Percentiles rank a stretch among this genome's conserved stretches.
phyloP scores from a whole-genome alignment of 1,284 basidiomycete species.

The Tilletiaria anomala region DNA sequence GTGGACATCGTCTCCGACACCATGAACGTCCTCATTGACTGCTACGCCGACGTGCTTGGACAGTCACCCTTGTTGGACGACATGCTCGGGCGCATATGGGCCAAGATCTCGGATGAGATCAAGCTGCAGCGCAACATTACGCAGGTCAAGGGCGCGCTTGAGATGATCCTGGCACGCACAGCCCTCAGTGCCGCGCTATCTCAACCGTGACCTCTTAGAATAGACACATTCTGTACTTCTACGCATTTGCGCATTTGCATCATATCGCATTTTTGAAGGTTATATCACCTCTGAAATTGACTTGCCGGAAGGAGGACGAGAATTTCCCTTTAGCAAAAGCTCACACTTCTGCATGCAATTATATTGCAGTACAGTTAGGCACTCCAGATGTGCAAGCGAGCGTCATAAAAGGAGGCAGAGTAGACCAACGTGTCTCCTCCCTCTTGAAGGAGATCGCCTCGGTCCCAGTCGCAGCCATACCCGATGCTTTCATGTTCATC shows the following conservation, averaged over 20 bases:
- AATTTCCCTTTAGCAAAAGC: too few relatives aligned
- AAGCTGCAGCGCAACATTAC: conserved; percentile 77
- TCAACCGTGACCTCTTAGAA: too few relatives aligned
- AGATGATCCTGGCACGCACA: conserved; percentile 62
- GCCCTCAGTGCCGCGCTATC: conserved; percentile 39
- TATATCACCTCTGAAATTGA: too few relatives aligned
- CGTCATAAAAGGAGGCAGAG: conserved; percentile 95
- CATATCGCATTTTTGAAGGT: too few relatives aligned
- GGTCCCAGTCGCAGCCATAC: conserved; percentile 91
- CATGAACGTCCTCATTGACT: conserved; percentile 67
- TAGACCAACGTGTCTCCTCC: conserved; percentile 51
- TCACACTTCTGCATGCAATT: too few relatives aligned
- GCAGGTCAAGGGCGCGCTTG: conserved; percentile 70
- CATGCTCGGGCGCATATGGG: conserved; percentile 65
- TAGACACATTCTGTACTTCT: too few relatives aligned
- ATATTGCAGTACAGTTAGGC: too few relatives aligned
- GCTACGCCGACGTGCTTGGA: conserved; percentile 78
- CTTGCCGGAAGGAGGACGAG: too few relatives aligned
- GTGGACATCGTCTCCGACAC: conserved; percentile 75
- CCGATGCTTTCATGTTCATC: conserved; percentile 70
- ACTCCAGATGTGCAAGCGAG: conserved; percentile 63
- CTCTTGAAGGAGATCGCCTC: conserved; percentile 19
- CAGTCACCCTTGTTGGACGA: conserved; percentile 81
- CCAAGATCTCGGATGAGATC: conserved; percentile 70
- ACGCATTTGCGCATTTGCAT: too few relatives aligned